Evolutionary conservation across 2,329 filamentous ascomycete species (phyloP).

Genomic region (Phaeosphaeriaceae sp.): DNA sequence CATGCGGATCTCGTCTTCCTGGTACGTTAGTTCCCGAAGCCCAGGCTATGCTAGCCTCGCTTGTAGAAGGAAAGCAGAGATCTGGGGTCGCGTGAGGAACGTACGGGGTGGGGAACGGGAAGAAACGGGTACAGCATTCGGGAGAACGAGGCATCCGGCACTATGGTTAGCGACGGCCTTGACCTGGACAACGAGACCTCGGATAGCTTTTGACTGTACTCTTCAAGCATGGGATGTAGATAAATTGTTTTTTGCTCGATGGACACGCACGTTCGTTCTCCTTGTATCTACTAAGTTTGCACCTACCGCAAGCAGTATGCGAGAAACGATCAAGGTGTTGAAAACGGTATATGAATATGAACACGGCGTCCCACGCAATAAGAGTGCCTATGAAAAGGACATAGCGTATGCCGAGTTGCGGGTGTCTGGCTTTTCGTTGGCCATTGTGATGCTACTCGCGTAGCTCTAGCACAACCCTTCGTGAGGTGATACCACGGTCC

Average conservation of each 20-base stretch:
- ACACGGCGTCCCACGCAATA: background rate
- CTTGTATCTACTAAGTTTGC: background rate
- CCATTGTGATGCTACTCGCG: background rate
- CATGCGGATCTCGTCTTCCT: background rate
- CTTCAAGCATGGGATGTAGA: background rate
- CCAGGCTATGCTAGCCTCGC: background rate
- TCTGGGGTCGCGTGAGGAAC: conserved; percentile 8
- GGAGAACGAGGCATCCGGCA: background rate
- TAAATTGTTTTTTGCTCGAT: background rate
- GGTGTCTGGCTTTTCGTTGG: background rate
- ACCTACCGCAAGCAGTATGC: background rate
- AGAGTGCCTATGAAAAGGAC: background rate
- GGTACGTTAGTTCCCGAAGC: background rate
- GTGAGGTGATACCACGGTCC: too few relatives aligned
- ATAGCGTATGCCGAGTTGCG: background rate
- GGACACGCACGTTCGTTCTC: background rate
- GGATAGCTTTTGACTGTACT: background rate
- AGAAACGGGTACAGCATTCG: background rate
- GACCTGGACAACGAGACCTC: background rate
- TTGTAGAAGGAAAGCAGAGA: background rate
- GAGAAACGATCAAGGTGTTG: background rate
- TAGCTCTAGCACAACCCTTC: background rate
- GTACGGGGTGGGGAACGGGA: background rate
- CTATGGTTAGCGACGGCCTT: conserved; percentile 1
- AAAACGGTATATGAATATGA: background rate